Percentiles rank a stretch among this genome's conserved stretches.
Evolutionary conservation across 2,329 filamentous ascomycete genomes (phyloP).

Genomic region (Thyridium curvatum): DNA sequence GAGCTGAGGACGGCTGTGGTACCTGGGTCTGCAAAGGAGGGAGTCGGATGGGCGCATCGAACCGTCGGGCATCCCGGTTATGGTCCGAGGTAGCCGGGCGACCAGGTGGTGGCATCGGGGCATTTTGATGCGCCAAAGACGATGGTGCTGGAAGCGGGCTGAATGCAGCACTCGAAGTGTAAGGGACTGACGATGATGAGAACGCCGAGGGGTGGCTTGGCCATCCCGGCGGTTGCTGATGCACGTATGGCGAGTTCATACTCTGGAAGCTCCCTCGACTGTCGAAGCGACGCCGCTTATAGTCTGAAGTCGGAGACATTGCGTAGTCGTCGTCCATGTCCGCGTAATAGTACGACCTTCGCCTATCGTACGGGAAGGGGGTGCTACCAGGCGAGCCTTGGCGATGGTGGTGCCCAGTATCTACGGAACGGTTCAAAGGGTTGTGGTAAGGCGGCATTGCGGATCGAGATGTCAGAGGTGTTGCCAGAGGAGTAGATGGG

Average conservation of each 20-base stretch:
- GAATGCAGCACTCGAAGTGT: neutral
- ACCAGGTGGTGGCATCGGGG: neutral
- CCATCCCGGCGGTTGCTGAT: neutral
- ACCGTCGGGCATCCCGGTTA: conserved; percentile 46
- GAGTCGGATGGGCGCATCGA: conserved; percentile 47
- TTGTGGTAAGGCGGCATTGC: conserved; percentile 13
- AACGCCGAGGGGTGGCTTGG: conserved; percentile 5
- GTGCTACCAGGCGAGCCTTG: conserved; percentile 10
- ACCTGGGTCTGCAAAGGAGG: conserved; percentile 44
- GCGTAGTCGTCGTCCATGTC: conserved; percentile 28
- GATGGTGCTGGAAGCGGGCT: neutral
- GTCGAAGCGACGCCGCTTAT: conserved; percentile 58
- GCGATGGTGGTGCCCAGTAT: conserved; percentile 21
- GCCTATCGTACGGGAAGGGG: too few relatives aligned
- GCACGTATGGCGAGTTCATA: neutral
- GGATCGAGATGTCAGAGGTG: conserved; percentile 23
- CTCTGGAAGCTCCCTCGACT: conserved; percentile 8
- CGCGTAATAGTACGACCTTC: neutral
- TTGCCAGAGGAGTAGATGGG: conserved; percentile 41
- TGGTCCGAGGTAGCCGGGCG: conserved; percentile 42
- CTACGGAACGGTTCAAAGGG: conserved; percentile 12
- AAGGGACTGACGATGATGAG: conserved; percentile 3
- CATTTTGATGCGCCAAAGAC: conserved; percentile 1
- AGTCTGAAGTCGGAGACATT: conserved; percentile 43
- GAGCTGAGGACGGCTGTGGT: neutral